Base-by-base conservation (phyloP, 148 eudicot species). In the Pharnaceum exiguum region DNA sequence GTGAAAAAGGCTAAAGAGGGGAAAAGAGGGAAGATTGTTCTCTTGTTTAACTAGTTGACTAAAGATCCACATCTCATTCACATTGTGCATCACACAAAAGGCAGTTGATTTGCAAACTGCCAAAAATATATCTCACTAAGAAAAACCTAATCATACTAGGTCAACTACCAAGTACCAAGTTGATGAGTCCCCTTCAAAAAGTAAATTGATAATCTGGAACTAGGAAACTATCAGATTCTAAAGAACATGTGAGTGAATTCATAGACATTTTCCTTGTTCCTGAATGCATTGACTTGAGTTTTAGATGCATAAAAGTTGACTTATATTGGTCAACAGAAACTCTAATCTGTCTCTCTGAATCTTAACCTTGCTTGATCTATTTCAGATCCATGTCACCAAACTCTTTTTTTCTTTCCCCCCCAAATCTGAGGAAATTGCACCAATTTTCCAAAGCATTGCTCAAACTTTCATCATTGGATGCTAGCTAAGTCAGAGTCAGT, bases 131-230 rank as follows among this genome's bases (percentile, higher is more conserved):
- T n/a, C n/a, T n/a, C n/a, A 53, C 65, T 29, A 54, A 46, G 43
- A 45, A 46, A 46, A 46, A 32, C 35, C 21, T 46, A 25, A 37
- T 10, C 43, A 58, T 19, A 44, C 2, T 32, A 44, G 67, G 38
- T 69, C 72, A 60, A 69, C 67, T 61, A 24, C 62, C 55, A 68
- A 52, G n/a, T n/a, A n/a, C n/a, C n/a, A n/a, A 45, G 43, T 51
- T 68, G 26, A 23, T 16, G 59, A 44, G n/a, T n/a, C n/a, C n/a
- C n/a, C n/a, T n/a, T n/a, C n/a, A 17, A 5, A 39, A 45, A 16
- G 26, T 22, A 29, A 18, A 26, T 35, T 24, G 22, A 13, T 11
- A 26, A 57, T 25, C n/a, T 9, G 7, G 19, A 55, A 7, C 18
- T 55, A 15, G 7, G 21, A 10, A 24, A 23, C 10, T 56, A 25